These are phyloP conservation scores for Haplosporangium sp. DNA, from an alignment of 371 early-diverging fungal species.

Conservation along the genomic window DNA sequence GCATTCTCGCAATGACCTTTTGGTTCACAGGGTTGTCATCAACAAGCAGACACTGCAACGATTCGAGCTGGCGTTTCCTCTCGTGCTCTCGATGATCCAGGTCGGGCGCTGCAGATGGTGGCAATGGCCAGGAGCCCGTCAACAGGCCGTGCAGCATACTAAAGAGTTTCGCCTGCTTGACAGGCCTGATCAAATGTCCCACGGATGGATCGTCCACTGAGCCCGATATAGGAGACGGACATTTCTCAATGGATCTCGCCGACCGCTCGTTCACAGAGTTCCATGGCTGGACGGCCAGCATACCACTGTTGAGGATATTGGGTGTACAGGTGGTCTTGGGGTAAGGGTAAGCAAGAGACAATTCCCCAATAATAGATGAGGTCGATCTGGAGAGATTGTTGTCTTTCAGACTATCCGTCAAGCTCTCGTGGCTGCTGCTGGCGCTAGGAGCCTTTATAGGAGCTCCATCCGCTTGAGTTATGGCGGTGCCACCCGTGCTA, in stretches of 20 bases:
- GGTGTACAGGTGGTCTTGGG: conserved; percentile 19
- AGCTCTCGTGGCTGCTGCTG: conserved; percentile 22
- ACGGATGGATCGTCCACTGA: conserved; percentile 30
- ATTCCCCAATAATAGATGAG: neutral
- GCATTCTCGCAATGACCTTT: conserved; percentile 53
- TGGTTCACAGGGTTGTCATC: conserved; percentile 64
- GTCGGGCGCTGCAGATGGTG: conserved; percentile 16
- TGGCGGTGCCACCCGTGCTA: conserved; percentile 34
- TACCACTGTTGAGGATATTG: conserved; percentile 49
- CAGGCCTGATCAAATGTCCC: conserved; percentile 43
- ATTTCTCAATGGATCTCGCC: conserved; percentile 6
- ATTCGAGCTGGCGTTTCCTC: conserved; percentile 36
- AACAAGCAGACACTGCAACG: conserved; percentile 46
- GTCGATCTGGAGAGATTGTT: neutral
- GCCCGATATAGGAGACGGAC: neutral
- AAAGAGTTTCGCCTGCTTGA: conserved; percentile 50
- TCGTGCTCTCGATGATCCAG: conserved; percentile 27
- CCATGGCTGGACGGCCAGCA: conserved; percentile 37
- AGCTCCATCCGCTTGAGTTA: conserved; percentile 26
- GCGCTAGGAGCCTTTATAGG: conserved; percentile 7
- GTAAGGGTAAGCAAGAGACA: neutral
- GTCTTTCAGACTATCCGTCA: conserved; percentile 21
- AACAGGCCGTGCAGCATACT: conserved; percentile 50
- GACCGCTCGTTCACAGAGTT: conserved; percentile 7
- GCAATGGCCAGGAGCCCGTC: conserved; percentile 48